Conservation (phyloP, 768 basidiomycete genomes). For the Calocera viscosa region DNA sequence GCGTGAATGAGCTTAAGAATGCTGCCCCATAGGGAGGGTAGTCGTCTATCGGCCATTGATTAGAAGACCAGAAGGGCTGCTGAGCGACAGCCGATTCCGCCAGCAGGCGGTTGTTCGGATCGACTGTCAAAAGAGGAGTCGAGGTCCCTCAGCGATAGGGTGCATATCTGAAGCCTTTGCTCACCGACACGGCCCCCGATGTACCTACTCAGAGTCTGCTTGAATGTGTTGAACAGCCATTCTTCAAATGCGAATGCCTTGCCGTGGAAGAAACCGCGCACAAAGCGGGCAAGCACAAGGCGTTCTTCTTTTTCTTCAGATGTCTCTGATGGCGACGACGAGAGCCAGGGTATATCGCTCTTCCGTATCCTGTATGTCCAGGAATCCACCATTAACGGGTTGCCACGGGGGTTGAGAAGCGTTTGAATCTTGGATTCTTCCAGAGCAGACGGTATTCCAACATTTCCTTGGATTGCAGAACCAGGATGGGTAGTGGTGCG, state of each 20-base stretch:
- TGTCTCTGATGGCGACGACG: neutral
- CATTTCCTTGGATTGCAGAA: neutral
- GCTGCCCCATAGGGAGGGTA: neutral
- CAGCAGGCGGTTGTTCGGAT: neutral
- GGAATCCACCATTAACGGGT: neutral
- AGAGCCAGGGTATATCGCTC: neutral
- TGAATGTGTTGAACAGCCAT: neutral
- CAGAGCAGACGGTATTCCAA: neutral
- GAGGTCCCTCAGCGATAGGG: neutral
- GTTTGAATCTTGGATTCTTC: neutral
- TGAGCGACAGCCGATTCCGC: neutral
- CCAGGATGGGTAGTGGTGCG: neutral
- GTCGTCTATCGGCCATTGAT: neutral
- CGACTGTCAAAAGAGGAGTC: neutral
- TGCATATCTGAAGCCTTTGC: neutral
- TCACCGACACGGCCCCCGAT: neutral
- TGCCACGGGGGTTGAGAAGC: neutral
- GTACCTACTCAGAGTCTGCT: neutral
- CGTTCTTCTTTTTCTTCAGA: slow-evolving; percentile 1
- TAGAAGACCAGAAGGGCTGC: neutral
- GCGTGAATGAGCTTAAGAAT: neutral
- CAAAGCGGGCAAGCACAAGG: neutral
- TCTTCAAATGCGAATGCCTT: neutral
- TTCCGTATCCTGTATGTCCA: neutral
- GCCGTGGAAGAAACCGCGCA: neutral